Evolutionary conservation across 768 basidiomycete genomes (phyloP).

Genomic region (Termitomyces sp.): DNA sequence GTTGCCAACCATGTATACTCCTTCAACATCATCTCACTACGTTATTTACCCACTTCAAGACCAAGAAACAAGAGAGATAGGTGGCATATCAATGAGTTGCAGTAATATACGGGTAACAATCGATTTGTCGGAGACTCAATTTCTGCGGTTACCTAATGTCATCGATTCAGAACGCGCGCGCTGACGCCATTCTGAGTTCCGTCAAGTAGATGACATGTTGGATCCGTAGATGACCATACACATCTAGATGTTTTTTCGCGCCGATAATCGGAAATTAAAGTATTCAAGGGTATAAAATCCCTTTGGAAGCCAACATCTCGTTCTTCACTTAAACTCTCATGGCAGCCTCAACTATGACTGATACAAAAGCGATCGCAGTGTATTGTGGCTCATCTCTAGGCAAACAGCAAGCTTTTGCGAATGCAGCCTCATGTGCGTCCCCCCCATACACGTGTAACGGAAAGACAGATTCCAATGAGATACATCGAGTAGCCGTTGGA

Average conservation of each 20-base stretch:
- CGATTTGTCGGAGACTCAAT: not conserved
- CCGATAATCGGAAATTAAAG: not conserved
- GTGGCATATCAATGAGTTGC: not conserved
- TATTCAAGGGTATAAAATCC: not conserved
- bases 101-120: not conserved
- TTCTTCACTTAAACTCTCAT: not conserved
- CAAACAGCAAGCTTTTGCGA: conserved; percentile 53
- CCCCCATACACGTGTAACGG: not conserved
- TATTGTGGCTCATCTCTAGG: conserved; percentile 83
- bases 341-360: not conserved
- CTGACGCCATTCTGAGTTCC: not conserved
- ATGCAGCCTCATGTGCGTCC: conserved; percentile 70
- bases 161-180: not conserved
- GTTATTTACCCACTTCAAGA: not conserved
- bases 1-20: not conserved
- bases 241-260: not conserved
- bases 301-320: too few relatives aligned
- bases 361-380: conserved; percentile 53
- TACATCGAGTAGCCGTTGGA: conserved; percentile 57
- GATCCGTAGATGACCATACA: not conserved
- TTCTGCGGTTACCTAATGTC: not conserved
- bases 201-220: not conserved
- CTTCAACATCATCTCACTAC: not conserved
- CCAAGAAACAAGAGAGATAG: not conserved
- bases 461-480: not conserved